A percentile compares a stretch with the other conserved stretches of the same genome.
phyloP scores from a whole-genome alignment of 305 asterid species.

The Plantago lanceolata region DNA sequence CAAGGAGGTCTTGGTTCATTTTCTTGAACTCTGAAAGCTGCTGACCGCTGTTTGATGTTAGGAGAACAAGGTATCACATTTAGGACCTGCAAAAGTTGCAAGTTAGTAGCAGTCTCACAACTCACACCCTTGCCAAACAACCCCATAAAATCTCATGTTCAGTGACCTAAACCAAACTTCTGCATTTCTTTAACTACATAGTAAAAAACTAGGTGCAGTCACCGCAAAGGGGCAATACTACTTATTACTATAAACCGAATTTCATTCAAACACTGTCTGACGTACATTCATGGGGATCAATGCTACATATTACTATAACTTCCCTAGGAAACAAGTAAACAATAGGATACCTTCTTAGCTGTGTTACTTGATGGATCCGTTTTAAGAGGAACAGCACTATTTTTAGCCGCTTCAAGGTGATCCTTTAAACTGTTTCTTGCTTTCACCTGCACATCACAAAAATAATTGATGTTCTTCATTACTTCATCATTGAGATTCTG shows the following conservation, averaged over 20 bases:
- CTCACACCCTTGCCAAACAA: too few species aligned
- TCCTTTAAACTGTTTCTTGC: constrained; percentile 33
- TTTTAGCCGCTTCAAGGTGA: constrained; percentile 32
- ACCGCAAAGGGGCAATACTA: not conserved
- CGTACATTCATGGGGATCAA: too few species aligned
- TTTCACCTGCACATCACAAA: constrained; percentile 40
- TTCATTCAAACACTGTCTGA: too few species aligned
- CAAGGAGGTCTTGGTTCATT: constrained; percentile 50
- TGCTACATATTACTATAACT: not conserved
- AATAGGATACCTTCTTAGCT: constrained; percentile 44
- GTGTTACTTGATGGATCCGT: constrained; percentile 28
- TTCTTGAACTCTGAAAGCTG: constrained; percentile 36
- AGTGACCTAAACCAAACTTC: too few species aligned
- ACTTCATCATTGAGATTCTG: too few species aligned
- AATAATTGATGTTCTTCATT: not conserved
- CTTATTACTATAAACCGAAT: too few species aligned
- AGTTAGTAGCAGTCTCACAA: not conserved
- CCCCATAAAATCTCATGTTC: too few species aligned
- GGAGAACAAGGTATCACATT: constrained; percentile 27
- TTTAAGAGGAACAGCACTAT: constrained; percentile 27
- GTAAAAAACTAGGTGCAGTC: too few species aligned
- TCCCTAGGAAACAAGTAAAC: constrained; percentile 1
- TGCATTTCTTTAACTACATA: too few species aligned
- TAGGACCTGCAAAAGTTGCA: constrained; percentile 35
- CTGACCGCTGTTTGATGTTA: constrained; percentile 33